Percentiles rank a stretch among this genome's conserved stretches.
Evolutionary conservation across 2,329 filamentous ascomycete species (phyloP).

Genomic region (Apiospora marii): DNA sequence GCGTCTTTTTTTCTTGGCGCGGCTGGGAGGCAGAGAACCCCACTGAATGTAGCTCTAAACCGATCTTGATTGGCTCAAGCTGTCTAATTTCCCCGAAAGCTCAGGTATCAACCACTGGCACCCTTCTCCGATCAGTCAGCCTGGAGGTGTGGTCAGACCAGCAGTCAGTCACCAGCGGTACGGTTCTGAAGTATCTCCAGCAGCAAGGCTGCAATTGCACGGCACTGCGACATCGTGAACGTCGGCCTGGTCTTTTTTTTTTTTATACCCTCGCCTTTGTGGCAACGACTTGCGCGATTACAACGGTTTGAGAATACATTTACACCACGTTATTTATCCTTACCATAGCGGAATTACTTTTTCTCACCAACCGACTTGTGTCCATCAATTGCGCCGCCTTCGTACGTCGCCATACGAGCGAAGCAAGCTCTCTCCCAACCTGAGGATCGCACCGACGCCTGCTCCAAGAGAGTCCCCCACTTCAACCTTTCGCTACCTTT

Average conservation of each 20-base stretch:
- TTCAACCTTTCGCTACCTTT: slow-evolving; percentile 14
- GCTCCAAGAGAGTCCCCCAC: slow-evolving; percentile 20
- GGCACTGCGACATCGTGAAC: slow-evolving; percentile 18
- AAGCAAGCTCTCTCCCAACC: slow-evolving; percentile 20
- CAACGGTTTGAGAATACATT: neutral
- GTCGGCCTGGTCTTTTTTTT: slow-evolving; percentile 9
- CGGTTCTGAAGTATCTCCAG: neutral
- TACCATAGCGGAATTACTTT: neutral
- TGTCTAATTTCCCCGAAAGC: slow-evolving; percentile 19
- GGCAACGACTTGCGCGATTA: neutral
- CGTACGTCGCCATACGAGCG: neutral
- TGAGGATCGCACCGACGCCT: slow-evolving; percentile 12
- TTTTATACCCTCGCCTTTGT: neutral
- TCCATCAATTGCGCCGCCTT: slow-evolving; percentile 7
- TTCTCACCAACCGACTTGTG: neutral
- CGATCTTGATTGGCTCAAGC: slow-evolving; percentile 19
- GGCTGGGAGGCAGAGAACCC: slow-evolving; percentile 5
- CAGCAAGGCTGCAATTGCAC: slow-evolving; percentile 9
- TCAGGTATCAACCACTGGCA: slow-evolving; percentile 3
- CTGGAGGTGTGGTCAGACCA: neutral
- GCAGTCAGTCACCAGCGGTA: neutral
- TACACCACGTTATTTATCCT: neutral
- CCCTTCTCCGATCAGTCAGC: neutral
- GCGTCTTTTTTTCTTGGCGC: slow-evolving; percentile 17
- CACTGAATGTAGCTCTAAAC: neutral